Evolutionary conservation across 257 asterid genomes (phyloP).

Genomic region (Gardenia jasminoides): DNA sequence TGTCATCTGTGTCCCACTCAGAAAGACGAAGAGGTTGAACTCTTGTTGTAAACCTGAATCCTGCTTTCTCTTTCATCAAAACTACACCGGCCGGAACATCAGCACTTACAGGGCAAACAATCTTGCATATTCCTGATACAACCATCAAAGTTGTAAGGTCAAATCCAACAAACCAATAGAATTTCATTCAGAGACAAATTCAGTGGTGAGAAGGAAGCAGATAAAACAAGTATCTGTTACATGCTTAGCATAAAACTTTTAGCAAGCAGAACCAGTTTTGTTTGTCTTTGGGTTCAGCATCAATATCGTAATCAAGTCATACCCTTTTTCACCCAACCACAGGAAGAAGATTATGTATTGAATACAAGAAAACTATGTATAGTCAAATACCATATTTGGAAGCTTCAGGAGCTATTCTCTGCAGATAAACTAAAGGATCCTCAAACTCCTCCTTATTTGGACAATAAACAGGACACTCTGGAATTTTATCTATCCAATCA

Average conservation of each 20-base stretch:
- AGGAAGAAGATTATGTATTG: not conserved
- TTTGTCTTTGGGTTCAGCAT: not conserved
- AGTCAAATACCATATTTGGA: constrained; percentile 70
- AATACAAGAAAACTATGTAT: constrained; percentile 7
- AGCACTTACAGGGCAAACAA: constrained; percentile 86
- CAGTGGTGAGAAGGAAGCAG: not conserved
- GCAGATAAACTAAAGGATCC: constrained; percentile 87
- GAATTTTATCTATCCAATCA: constrained; percentile 81
- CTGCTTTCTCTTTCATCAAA: constrained; percentile 81
- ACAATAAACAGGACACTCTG: constrained; percentile 79
- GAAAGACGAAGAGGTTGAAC: constrained; percentile 98
- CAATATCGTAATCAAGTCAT: not conserved
- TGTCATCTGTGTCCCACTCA: constrained; percentile 91
- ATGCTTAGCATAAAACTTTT: not conserved
- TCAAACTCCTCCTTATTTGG: constrained; percentile 87
- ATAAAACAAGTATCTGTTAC: not conserved
- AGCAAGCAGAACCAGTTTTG: not conserved
- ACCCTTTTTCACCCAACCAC: not conserved
- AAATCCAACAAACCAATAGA: not conserved
- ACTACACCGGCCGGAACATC: constrained; percentile 97
- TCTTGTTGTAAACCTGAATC: constrained; percentile 91
- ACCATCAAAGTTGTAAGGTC: not conserved
- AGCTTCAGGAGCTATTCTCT: constrained; percentile 95
- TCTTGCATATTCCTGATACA: constrained; percentile 83
- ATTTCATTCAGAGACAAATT: not conserved